These are phyloP conservation scores for Backusella tarrabulga DNA, from an alignment of 192 early-diverging fungal species.

Conservation along the genomic window DNA sequence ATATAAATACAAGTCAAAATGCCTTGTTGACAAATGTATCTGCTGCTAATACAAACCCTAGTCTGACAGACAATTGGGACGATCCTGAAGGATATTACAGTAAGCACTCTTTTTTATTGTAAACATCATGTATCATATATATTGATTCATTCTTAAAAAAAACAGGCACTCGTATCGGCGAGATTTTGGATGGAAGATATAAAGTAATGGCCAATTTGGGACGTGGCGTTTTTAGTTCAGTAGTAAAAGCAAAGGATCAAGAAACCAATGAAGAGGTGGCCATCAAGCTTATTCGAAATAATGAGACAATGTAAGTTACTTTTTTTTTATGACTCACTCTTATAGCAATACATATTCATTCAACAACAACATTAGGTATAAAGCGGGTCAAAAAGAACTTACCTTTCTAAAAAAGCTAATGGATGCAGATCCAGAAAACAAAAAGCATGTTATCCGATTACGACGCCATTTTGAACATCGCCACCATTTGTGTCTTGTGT, in stretches of 20 bases:
- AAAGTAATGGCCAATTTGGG: constrained; percentile 83
- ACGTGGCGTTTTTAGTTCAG: constrained; percentile 93
- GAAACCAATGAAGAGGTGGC: constrained; percentile 80
- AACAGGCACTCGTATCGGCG: constrained; percentile 75
- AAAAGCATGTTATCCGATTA: constrained; percentile 86
- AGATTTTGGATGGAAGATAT: constrained; percentile 84
- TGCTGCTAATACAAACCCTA: constrained; percentile 45
- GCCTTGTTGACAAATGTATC: constrained; percentile 39
- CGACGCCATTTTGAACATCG: constrained; percentile 87
- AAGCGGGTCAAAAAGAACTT: constrained; percentile 86
- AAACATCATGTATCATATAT: neutral
- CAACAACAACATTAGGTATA: constrained; percentile 52
- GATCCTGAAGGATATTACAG: constrained; percentile 98
- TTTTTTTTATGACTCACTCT: neutral
- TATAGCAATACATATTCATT: neutral
- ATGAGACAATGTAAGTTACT: constrained; percentile 79
- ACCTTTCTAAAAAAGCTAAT: constrained; percentile 85
- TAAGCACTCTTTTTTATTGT: constrained; percentile 37
- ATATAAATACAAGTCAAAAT: constrained; percentile 30
- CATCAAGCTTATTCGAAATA: constrained; percentile 94
- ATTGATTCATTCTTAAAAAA: neutral
- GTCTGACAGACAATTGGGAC: constrained; percentile 89
- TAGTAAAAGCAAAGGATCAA: constrained; percentile 85
- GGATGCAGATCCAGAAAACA: constrained; percentile 83
- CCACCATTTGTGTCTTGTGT: constrained; percentile 89